Evolutionary conservation across 768 basidiomycete genomes (phyloP), one percentile per base, ranked within the genome.

Genomic region (Auricularia cornea): DNA sequence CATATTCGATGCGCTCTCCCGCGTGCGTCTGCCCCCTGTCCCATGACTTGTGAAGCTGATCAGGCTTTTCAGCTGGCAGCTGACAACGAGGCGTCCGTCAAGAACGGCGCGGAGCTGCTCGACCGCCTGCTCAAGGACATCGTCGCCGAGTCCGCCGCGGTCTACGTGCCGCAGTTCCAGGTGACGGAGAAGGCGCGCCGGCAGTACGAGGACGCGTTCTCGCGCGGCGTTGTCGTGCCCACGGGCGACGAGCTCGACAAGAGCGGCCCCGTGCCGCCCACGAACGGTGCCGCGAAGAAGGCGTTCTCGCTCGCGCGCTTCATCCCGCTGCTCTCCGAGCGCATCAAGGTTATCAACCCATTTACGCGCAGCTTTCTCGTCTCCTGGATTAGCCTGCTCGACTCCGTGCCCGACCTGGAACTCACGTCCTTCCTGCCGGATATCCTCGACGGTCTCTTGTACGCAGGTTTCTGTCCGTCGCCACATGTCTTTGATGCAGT

Each of bases 61-160:
- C 59, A 70, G 28, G 20, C 14, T 63, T 33, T 62, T 23, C 70
- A 98, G 96, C 91, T 99, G 64, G 91, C 93, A 10, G 92, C 96
- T 26, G 97, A 99, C 73, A 90, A 93, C 0, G 96, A 98, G 68
- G 70, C 92, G 40, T 96, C 97, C 2, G 96, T 99, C 65, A 96
- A 97, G 84, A 98, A 98, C 70, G 96, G 96, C 2, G 95, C 97
- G 1, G 97, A 99, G 73, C 83, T 99, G 31, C 83, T 98, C 63
- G 97, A 99, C 73, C 85, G 96, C 23, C 83, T 98, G n/a, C 83
- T 99, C 68, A 98, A 98, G 71, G 97, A 99, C 68, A 96, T 98
- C 59, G 96, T 98, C 3, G 90, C 94, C 14, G 97, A 98, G 75
- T 92, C 93, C 8, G 97, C 96, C 2, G 93, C 94, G 0, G 89